A percentile compares a stretch with the other conserved stretches of the same genome.
Conservation (phyloP, 768 basidiomycete genomes). For the Kwoniella newhampshirensis region DNA sequence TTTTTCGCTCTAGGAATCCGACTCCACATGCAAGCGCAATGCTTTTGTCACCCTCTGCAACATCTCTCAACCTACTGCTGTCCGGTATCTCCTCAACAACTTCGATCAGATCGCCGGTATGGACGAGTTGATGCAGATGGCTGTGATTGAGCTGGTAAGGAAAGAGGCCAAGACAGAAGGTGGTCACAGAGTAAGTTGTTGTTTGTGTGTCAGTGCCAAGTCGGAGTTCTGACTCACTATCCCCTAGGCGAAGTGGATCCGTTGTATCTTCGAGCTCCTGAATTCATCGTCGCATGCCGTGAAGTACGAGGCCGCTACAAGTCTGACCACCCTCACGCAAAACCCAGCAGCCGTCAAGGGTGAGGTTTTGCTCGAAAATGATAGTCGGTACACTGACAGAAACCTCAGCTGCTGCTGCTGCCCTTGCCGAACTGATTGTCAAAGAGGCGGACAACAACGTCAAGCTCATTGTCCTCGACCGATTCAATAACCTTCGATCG, state of each 20-base stretch:
- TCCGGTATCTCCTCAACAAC: slow-evolving; percentile 82
- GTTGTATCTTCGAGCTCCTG: slow-evolving; percentile 86
- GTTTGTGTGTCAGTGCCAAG: background rate
- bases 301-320: slow-evolving; percentile 96
- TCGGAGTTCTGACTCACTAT: slow-evolving; percentile 7
- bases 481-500: slow-evolving; percentile 74
- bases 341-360: slow-evolving; percentile 96
- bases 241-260: slow-evolving; percentile 81
- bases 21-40: slow-evolving; percentile 94
- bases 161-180: slow-evolving; percentile 85
- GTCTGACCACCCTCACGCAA: slow-evolving; percentile 87
- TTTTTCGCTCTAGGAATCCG: slow-evolving; percentile 63
- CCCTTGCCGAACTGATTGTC: slow-evolving; percentile 80
- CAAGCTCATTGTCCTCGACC: slow-evolving; percentile 92
- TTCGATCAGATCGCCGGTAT: slow-evolving; percentile 77
- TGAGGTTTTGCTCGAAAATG: slow-evolving; percentile 47
- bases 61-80: slow-evolving; percentile 78
- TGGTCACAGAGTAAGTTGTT: slow-evolving; percentile 67
- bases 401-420: slow-evolving; percentile 74
- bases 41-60: slow-evolving; percentile 90
- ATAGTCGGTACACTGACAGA: background rate
- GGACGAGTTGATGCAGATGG: slow-evolving; percentile 94
- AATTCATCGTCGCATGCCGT: slow-evolving; percentile 87
- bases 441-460: slow-evolving; percentile 99
- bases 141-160: slow-evolving; percentile 88